A percentile compares a stretch with the other conserved stretches of the same genome.
phyloP scores from a whole-genome alignment of 2,329 filamentous ascomycete species.

The Acrocalymma vagum region DNA sequence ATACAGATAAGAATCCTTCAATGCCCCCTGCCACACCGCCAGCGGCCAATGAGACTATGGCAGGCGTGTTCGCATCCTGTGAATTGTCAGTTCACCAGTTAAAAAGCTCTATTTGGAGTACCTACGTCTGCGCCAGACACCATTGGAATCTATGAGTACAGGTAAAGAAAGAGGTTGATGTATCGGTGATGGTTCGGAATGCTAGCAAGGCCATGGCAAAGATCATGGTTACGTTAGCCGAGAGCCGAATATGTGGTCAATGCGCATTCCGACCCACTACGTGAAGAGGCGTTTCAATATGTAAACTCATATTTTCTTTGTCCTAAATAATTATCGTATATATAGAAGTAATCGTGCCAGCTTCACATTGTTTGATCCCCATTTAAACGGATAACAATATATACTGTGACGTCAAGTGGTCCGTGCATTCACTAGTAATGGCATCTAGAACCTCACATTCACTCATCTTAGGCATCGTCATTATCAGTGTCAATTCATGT shows the following conservation, averaged over 20 bases:
- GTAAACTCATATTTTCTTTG: no score
- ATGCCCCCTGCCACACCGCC: conserved; percentile 51
- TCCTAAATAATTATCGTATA: no score
- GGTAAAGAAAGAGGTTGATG: conserved; percentile 18
- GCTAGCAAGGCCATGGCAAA: conserved; percentile 13
- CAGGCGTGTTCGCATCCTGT: conserved; percentile 46
- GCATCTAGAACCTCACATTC: no score
- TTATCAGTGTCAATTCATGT: no score
- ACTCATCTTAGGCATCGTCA: no score
- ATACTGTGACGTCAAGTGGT: no score
- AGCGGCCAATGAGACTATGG: conserved; percentile 47
- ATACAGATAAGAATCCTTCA: conserved; percentile 47
- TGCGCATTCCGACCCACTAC: conserved; percentile 7
- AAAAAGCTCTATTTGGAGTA: not conserved
- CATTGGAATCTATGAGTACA: conserved; percentile 25
- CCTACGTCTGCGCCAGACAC: conserved; percentile 40
- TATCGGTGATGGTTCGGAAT: conserved; percentile 15
- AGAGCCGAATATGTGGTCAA: conserved; percentile 25
- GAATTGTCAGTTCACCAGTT: conserved; percentile 7
- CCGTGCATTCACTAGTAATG: no score
- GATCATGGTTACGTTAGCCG: conserved; percentile 15
- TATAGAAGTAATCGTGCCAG: no score
- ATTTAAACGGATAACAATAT: no score
- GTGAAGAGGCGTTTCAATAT: conserved; percentile 6
- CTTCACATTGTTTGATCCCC: no score